Base-by-base conservation (phyloP, 257 asterid species). In the Scutellaria baicalensis region DNA sequence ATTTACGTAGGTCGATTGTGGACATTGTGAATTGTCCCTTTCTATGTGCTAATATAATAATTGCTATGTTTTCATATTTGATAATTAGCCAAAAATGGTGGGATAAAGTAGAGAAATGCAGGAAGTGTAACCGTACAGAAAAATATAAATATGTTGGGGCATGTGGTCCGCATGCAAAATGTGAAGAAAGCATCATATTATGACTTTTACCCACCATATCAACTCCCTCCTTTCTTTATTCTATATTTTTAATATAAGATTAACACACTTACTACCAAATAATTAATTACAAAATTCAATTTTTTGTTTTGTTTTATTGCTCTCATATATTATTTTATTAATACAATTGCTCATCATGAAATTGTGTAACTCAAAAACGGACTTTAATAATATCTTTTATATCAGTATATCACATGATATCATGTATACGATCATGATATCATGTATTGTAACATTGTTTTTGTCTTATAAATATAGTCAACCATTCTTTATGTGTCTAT, bases 101-200 rank as follows among this genome's bases (percentile, higher is more conserved):
- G 33, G 55, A 18, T n/a, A 14, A 36, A 18, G 48, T 13, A 42
- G 21, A 35, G 36, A 38, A 10, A 31, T 14, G 11, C 38, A 23
- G 13, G 55, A 60, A 71, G 18, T 33, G 14, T 27, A 27, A 27
- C 33, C 33, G 33, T 62, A 49, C 45, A 61, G 47, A 51, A 64
- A 60, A 14, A n/a, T 14, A 71, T 49, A 49, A 21, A 70, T 49
- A 8, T 49, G 52, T 59, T 39, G 40, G 43, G 78, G 45, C 73
- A 31, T 27, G 69, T 74, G 64, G 80, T 71, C 66, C 78, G 79
- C 84, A 63, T 79, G 83, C 65, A 16, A 38, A 38, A 55, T 66
- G 40, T 59, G 21, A 12, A 65, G 14, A 49, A 71, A 65, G 27
- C 77, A 42, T 56, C 33, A 13, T 64, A 72, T 64, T 38, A 71